Evolutionary conservation across 352 stramenopile species (phyloP), one percentile per base, ranked within the genome.

Genomic region (Phytophthora fragariaefolia): DNA sequence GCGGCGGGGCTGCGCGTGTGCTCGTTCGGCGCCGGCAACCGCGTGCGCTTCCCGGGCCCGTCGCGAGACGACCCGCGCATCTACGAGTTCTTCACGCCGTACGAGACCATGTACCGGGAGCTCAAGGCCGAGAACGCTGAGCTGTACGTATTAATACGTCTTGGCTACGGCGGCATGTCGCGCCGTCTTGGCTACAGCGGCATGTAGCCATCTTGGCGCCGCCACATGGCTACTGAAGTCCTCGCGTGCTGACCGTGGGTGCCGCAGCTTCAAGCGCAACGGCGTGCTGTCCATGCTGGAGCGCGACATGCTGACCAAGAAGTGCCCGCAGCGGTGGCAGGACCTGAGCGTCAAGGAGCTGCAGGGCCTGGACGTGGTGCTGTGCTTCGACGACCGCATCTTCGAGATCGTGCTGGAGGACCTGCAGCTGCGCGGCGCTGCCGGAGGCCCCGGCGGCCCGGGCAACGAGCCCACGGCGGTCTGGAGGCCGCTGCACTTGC

Each of bases 351-450:
- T 86, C 6, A 73, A 79, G 27, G 88, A 96, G 66, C 65, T 96
- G 18, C 80, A 90, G 23, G 71, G 80, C 3, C 80, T 96, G 59
- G 85, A 95, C 52, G 85, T 97, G 18, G 84, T 96, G 26, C 58
- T 97, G n/a, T 96, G 89, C 79, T 97, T 97, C 72, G 90, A 97
- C 70, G 85, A 95, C 72, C 85, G 87, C 58, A 93, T 97, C 57
- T 97, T 93, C 23, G 87, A 96, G 65, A 92, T 94, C 26, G 85
- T 97, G 17, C 60, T 95, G 24, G 88, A 97, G 51, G 85, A 90
- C 61, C 63, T 92, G 55, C 83, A 92, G 71, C 68, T 92, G 36
- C 79, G 81, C 12, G 67, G 85, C 12, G 71, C 71, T 15, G 65
- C 65, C 4, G 67, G 67, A 45, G 67, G 67, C 17, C 61, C 63